Evolutionary conservation across 371 early-diverging fungal species (phyloP).

Genomic region (Smittium culicis): DNA sequence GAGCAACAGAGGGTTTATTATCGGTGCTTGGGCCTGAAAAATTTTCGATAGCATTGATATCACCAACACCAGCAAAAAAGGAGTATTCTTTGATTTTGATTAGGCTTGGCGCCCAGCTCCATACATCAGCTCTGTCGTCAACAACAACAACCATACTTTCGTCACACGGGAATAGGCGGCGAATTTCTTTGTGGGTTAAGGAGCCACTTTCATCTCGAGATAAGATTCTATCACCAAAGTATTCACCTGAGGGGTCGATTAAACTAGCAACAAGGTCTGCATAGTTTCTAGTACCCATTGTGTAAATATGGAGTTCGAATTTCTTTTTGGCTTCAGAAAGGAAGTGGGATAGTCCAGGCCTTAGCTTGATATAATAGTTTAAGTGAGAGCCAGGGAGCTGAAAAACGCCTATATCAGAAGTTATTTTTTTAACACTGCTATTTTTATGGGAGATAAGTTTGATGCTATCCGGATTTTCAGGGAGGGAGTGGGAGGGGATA

Average conservation of each 20-base stretch:
- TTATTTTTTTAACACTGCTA: conserved; percentile 3
- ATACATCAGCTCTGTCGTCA: conserved; percentile 97
- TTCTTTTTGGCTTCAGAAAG: conserved; percentile 46
- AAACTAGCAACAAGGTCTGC: conserved; percentile 77
- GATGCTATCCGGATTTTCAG: too few species aligned
- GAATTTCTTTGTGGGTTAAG: conserved; percentile 68
- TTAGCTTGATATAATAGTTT: conserved; percentile 68
- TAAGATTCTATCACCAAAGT: conserved; percentile 85
- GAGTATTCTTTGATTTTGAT: conserved; percentile 83
- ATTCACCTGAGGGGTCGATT: conserved; percentile 69
- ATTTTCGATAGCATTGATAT: conserved; percentile 66
- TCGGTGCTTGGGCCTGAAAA: too few species aligned
- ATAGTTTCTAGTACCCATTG: conserved; percentile 96
- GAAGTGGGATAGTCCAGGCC: conserved; percentile 75
- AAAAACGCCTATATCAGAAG: conserved; percentile 56
- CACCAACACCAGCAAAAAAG: conserved; percentile 87
- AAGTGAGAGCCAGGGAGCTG: conserved; percentile 45
- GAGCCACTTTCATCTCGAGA: conserved; percentile 89
- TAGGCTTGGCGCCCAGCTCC: conserved; percentile 84
- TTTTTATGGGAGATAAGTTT: too few species aligned
- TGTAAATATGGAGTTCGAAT: conserved; percentile 97
- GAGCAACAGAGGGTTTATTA: conserved; percentile 2
- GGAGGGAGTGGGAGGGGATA: too few species aligned
- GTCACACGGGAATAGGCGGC: conserved; percentile 89
- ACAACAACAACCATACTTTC: conserved; percentile 94